Base-by-base conservation (phyloP, 2,329 filamentous ascomycete genomes). In the Fusarium anguioides region DNA sequence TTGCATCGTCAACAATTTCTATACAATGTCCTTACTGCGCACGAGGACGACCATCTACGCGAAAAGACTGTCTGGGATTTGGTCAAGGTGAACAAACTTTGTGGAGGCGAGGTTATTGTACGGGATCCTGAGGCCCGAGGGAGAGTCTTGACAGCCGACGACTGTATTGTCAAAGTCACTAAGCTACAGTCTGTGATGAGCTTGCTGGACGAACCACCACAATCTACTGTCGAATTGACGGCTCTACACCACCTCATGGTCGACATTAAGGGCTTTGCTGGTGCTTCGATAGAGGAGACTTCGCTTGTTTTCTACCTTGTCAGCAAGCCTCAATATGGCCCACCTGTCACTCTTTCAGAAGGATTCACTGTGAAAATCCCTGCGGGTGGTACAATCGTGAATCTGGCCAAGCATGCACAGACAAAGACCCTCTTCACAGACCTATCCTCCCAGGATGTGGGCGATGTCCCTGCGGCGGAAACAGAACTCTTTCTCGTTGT, bases 181-280 rank as follows among this genome's bases (percentile, higher is more conserved):
- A 93, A 89, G 75, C 82, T 98, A 56, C 96, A 99, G 81, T 96
- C 96, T 6, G 88, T 94, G 75, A 99, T 99, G 96, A 97, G 94
- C 78, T 86, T 98, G 72, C 83, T 99, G 42, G 91, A 97, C 58
- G 91, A 92, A 70, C 88, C 90, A n/a, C 94, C 94, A 1, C 86
- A 87, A 20, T 83, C 87, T 6, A 82, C 87, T 11, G 79, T 87
- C 17, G 94, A 93, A 70, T 85, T 90, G 47, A 89, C 87, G 2
- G 84, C 92, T 33, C 81, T 97, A 51, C 92, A 97, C 75, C 91
- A 98, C 71, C 79, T 96, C 7, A 83, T 97, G 59, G 86, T 97
- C 27, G 93, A 97, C 71, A 86, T 98, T 62, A 94, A 91, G 73
- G 90, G 91, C 10, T 91, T 97, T 64, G 89, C 91, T 2, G 93